Evolutionary conservation across 805 yeast species (phyloP).

Genomic region (Lipomyces sp.): DNA sequence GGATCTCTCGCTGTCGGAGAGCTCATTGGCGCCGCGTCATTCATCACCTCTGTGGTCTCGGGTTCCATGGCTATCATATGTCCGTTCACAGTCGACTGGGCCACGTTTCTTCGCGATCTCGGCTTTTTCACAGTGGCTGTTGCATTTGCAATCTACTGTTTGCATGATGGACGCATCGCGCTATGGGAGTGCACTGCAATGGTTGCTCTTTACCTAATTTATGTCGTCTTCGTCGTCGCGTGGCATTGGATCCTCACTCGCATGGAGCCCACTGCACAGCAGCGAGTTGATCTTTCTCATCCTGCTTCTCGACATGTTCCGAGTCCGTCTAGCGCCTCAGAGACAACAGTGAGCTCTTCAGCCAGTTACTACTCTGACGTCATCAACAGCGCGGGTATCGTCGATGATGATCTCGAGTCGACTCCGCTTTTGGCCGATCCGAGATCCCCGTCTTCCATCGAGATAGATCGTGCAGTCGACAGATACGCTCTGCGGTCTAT

Average conservation of each 20-base stretch:
- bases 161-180: constrained; percentile 56
- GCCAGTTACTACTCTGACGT: constrained; percentile 15
- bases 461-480: constrained; percentile 16
- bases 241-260: constrained; percentile 42
- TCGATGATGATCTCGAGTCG: constrained; percentile 6
- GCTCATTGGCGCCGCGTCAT: constrained; percentile 84
- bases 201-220: constrained; percentile 54
- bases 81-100: constrained; percentile 55
- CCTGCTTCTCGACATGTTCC: no score
- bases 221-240: constrained; percentile 50
- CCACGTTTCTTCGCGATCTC: constrained; percentile 58
- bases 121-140: constrained; percentile 54
- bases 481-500: constrained; percentile 3
- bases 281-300: no score
- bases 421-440: constrained; percentile 8
- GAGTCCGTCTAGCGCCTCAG: no score
- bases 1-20: constrained; percentile 84
- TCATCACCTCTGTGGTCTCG: constrained; percentile 72
- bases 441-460: constrained; percentile 4
- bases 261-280: no score
- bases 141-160: constrained; percentile 40
- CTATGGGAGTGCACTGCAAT: constrained; percentile 56
- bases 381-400: constrained; percentile 11
- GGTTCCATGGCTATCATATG: constrained; percentile 71
- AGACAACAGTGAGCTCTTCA: not conserved